Evolutionary conservation across 768 basidiomycete species (phyloP).

Genomic region (Psilocybe tampanensis): DNA sequence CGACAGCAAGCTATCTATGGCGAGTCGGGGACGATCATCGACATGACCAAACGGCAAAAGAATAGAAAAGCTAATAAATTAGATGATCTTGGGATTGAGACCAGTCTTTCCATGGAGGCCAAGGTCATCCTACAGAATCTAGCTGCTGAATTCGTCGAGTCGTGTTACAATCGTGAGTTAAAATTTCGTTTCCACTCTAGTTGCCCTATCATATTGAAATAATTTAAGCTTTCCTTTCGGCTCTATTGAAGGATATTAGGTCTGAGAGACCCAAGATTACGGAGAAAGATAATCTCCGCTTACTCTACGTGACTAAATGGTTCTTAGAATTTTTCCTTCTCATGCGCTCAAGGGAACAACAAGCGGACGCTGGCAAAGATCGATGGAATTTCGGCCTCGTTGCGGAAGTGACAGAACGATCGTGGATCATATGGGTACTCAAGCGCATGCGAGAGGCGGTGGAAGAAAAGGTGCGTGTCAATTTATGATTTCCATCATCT

Average conservation of each 20-base stretch:
- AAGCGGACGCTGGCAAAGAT: slow-evolving; percentile 24
- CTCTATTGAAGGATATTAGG: slow-evolving; percentile 89
- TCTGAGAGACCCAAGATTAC: slow-evolving; percentile 90
- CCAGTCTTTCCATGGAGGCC: slow-evolving; percentile 70
- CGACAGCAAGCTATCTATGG: slow-evolving; percentile 77
- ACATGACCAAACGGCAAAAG: slow-evolving; percentile 64
- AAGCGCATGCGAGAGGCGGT: slow-evolving; percentile 86
- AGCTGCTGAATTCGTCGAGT: slow-evolving; percentile 74
- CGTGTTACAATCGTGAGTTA: slow-evolving; percentile 86
- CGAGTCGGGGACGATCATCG: slow-evolving; percentile 71
- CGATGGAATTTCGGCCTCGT: slow-evolving; percentile 74
- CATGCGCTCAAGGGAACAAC: slow-evolving; percentile 42
- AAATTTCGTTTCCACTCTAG: slow-evolving; percentile 6
- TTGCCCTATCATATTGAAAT: slow-evolving; percentile 1
- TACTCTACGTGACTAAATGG: slow-evolving; percentile 88
- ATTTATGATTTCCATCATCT: slow-evolving; percentile 3
- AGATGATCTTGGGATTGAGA: slow-evolving; percentile 70
- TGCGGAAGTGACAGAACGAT: slow-evolving; percentile 83
- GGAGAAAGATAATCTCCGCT: slow-evolving; percentile 92
- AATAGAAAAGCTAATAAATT: slow-evolving; percentile 60
- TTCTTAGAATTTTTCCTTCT: slow-evolving; percentile 89
- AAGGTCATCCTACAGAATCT: slow-evolving; percentile 65
- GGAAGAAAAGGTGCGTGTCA: slow-evolving; percentile 77
- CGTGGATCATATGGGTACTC: slow-evolving; percentile 90
- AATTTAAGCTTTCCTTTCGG: slow-evolving; percentile 78